Evolutionary conservation across 2,329 filamentous ascomycete genomes (phyloP), one percentile per base, ranked within the genome.

Genomic region (Dactylella cylindrospora): DNA sequence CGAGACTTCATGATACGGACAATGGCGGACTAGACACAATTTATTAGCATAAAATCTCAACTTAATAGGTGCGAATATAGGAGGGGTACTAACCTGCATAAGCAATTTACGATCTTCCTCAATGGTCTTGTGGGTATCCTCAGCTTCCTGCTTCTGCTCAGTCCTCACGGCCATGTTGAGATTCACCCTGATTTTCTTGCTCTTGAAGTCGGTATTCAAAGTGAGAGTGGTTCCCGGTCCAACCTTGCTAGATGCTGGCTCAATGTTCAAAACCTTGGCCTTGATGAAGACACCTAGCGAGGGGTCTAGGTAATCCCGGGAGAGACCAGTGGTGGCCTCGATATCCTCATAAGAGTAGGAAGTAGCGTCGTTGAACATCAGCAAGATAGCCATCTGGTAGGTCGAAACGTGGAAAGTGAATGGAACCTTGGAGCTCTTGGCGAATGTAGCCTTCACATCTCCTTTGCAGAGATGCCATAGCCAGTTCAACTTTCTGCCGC

Each of bases 1-100:
- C 93, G 86, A 2, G 91, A 94, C 78, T 98, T 98, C 93, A 98
- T 98, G 77, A 98, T 96, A 71, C 93, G 88, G 54, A 98, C 93
- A 73, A 98, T 97, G 19, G 91, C 90, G 65, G 93, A 97, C 91
- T 98, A 67, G 52, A 44, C 65, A 35, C 10, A 45, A 29, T 66
- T 75, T 71, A 65, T 60, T 54, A 65, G 33, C 33, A 54, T 66
- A 25, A 53, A 17, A n/a, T 5, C 28, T n/a, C 31, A 36, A 25
- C 32, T 33, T 22, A 13, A 32, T 53, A 22, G 19, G 35, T 66
- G 53, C 13, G 8, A 29, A 35, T 32, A 57, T 5, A 47, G 40
- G 31, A 39, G 23, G 26, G 4, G 26, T 49, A 79, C 85, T 74
- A 80, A 95, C 91, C 84, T 98, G 93, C 72, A 97, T 86, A 59